A percentile compares a stretch with the other conserved stretches of the same genome.
Conservation (phyloP, 495 filamentous ascomycete genomes). For the Pseudomonodictys pantanalensis region DNA sequence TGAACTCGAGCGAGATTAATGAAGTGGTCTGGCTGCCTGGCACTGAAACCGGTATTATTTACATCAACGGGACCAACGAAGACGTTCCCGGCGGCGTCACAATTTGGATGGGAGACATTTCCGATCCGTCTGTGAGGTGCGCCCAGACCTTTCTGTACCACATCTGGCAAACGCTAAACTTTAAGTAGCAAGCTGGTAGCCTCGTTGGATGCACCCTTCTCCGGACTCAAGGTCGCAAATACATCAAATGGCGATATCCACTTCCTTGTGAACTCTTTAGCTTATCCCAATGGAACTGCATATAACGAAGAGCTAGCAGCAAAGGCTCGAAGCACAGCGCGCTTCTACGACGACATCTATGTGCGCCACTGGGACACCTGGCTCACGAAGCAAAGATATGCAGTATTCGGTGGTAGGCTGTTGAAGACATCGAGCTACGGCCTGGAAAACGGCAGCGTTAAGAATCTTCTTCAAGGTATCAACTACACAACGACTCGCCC, state of each 20-base stretch:
- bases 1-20: conserved; percentile 45
- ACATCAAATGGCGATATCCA: conserved; percentile 29
- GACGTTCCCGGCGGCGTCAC: conserved; percentile 45
- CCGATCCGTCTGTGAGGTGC: conserved; percentile 10
- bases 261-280: conserved; percentile 46
- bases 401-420: conserved; percentile 48
- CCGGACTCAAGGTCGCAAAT: conserved; percentile 30
- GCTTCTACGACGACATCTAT: conserved; percentile 68
- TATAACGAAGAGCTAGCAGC: conserved; percentile 58
- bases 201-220: conserved; percentile 28
- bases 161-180: neutral
- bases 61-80: conserved; percentile 49
- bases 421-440: conserved; percentile 27
- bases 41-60: conserved; percentile 45
- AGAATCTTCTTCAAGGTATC: conserved; percentile 46
- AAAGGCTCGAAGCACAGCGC: conserved; percentile 57
- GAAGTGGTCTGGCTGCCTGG: conserved; percentile 48
- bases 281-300: conserved; percentile 59
- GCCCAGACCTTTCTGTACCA: neutral
- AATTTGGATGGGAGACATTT: conserved; percentile 43
- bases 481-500: conserved; percentile 41
- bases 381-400: conserved; percentile 50
- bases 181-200: conserved; percentile 18
- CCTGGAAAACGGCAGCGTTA: conserved; percentile 32
- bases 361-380: conserved; percentile 77